Conservation (phyloP, 306 rosid species). For the Arachis stenosperma region DNA sequence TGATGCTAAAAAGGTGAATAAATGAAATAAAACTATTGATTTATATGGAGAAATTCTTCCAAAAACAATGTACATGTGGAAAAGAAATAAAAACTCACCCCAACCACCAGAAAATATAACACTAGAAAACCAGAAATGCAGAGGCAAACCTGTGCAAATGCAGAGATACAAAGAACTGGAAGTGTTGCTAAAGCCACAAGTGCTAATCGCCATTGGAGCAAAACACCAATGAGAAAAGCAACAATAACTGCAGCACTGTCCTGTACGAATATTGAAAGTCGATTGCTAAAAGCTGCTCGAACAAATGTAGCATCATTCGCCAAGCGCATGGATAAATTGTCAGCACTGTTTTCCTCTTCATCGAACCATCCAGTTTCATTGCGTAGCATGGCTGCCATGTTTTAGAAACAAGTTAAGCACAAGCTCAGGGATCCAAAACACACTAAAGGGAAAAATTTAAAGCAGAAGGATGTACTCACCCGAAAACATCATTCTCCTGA, state of each 20-base stretch:
- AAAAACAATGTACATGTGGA: conserved; percentile 24
- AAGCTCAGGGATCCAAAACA: conserved; percentile 15
- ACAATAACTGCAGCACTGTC: conserved; percentile 97
- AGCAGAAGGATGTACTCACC: conserved; percentile 52
- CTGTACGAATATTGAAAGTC: conserved; percentile 97
- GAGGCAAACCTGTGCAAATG: conserved; percentile 88
- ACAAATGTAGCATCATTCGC: conserved; percentile 99
- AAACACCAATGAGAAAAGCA: conserved; percentile 89
- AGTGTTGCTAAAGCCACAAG: conserved; percentile 97
- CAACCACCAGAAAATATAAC: conserved; percentile 31
- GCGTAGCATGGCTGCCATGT: conserved; percentile 91
- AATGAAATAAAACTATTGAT: neutral
- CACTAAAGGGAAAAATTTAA: conserved; percentile 12
- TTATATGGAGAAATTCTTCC: conserved; percentile 1
- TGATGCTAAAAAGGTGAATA: conserved; percentile 17
- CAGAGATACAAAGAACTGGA: conserved; percentile 89
- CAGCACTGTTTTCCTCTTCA: conserved; percentile 96
- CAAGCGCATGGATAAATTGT: conserved; percentile 97
- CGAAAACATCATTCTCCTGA: conserved; percentile 99
- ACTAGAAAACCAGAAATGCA: conserved; percentile 34
- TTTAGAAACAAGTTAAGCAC: conserved; percentile 45
- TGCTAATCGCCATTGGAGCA: conserved; percentile 92
- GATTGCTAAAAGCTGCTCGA: conserved; percentile 97
- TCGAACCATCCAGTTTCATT: conserved; percentile 99
- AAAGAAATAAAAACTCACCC: conserved; percentile 30